phyloP scores from a whole-genome alignment of 371 early-diverging fungal species.

The Umbelopsis sp. region DNA sequence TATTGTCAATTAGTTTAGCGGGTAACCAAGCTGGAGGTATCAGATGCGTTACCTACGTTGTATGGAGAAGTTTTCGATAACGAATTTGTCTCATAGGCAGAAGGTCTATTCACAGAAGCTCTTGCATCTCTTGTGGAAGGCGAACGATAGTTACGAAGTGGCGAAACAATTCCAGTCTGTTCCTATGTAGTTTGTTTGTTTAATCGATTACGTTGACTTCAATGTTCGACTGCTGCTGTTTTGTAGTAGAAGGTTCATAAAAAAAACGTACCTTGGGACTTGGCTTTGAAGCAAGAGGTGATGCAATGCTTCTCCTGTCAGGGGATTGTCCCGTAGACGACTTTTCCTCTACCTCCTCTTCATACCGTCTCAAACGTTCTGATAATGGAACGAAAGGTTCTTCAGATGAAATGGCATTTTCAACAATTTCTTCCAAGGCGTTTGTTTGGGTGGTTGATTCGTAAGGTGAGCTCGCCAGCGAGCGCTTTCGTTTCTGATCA shows the following conservation, averaged over 20 bases:
- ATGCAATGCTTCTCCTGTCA: background rate
- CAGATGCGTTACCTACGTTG: background rate
- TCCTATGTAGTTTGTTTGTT: background rate
- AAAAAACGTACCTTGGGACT: background rate
- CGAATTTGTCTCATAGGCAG: background rate
- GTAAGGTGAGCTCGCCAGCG: slow-evolving; percentile 17
- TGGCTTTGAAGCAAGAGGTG: background rate
- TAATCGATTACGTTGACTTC: too few species aligned
- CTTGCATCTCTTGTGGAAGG: background rate
- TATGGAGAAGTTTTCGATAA: background rate
- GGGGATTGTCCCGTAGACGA: background rate
- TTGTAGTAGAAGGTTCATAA: too few species aligned
- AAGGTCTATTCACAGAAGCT: background rate
- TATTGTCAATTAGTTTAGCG: too few species aligned
- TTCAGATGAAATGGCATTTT: background rate
- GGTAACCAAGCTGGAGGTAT: background rate
- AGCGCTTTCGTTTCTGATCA: slow-evolving; percentile 5
- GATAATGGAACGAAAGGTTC: slow-evolving; percentile 6
- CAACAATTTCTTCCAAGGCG: slow-evolving; percentile 4
- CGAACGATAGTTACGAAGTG: background rate
- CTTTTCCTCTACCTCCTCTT: slow-evolving; percentile 1
- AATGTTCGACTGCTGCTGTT: too few species aligned
- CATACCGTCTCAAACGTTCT: slow-evolving; percentile 9
- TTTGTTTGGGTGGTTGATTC: slow-evolving; percentile 8
- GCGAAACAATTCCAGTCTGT: background rate